Base-by-base conservation (phyloP, 192 early-diverging fungal species). In the Coemansia sp. region DNA sequence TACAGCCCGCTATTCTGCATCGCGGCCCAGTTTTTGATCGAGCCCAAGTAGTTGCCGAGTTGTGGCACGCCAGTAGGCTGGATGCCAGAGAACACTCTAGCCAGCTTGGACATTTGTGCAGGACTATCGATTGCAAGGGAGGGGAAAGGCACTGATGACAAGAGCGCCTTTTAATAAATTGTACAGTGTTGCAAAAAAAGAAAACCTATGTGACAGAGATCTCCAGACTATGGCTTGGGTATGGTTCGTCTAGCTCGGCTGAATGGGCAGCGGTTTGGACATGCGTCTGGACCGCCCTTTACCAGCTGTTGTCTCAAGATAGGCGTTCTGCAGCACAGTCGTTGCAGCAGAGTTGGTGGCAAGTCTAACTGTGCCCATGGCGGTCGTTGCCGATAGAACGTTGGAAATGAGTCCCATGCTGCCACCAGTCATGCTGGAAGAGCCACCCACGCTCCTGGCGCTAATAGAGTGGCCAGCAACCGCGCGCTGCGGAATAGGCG, bases 61-160 rank as follows among this genome's bases (percentile, higher is more conserved):
- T 97, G 95, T 33, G 93, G 93, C 17, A 87, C 83, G 6, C 93
- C 95, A 29, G 95, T 97, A 10, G 95, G 93, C 74, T 97, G 95
- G 62, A 97, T 95, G 0, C 93, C 95, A 5, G 92, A 93, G 42
- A 97, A 86, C 32, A 88, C 75, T 48, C 44, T 27, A 6, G 24
- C 44, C 44, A 48, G 24, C 24, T 48, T 48, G 24, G 44, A 48
- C 44, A 48, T 55, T 8, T 8, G 6, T 26, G 29, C 21, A 36
- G 36, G 19, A 54, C n/a, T 4, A 33, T 14, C 8, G 32, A 19
- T 48, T 40, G 24, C 22, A 55, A 36, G 4, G n/a, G n/a, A n/a
- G n/a, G n/a, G n/a, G n/a, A 54, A 53, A 14, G 26, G 29, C 18
- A 34, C 8, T 33, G 15, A 12, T 19, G 19, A 27, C 26, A 54